Conservation (phyloP, 495 filamentous ascomycete genomes). For the Apiosordaria backusii region DNA sequence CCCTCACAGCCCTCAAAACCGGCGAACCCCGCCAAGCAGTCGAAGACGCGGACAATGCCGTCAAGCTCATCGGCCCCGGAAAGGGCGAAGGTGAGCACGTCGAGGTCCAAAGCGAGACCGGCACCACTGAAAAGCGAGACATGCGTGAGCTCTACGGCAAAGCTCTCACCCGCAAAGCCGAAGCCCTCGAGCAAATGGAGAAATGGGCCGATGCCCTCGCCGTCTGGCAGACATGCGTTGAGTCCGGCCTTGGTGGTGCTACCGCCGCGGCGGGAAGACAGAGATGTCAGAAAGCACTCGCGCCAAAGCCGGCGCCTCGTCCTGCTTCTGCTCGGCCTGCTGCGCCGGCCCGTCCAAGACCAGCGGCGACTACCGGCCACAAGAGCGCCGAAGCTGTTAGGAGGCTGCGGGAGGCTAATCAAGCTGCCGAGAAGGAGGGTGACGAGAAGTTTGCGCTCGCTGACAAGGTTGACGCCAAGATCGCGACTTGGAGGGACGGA, state of each 20-base stretch:
- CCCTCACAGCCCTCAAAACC: constrained; percentile 81
- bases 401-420: constrained; percentile 74
- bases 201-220: constrained; percentile 80
- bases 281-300: constrained; percentile 81
- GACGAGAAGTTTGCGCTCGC: constrained; percentile 88
- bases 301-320: constrained; percentile 47
- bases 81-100: constrained; percentile 78
- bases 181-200: constrained; percentile 92
- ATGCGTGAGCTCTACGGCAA: constrained; percentile 94
- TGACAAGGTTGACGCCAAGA: constrained; percentile 74
- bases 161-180: constrained; percentile 88
- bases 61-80: constrained; percentile 74
- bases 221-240: constrained; percentile 78
- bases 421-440: constrained; percentile 75
- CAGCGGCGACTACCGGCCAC: constrained; percentile 25
- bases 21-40: constrained; percentile 85
- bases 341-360: constrained; percentile 43
- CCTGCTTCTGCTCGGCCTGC: constrained; percentile 30
- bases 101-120: constrained; percentile 51
- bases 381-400: constrained; percentile 64
- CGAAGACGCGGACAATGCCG: constrained; percentile 72
- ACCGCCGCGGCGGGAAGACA: constrained; percentile 82
- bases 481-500: constrained; percentile 76
- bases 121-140: constrained; percentile 64
- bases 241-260: constrained; percentile 76